Evolutionary conservation across 805 yeast genomes (phyloP).

Genomic region (Phaffomyces antillensis): DNA sequence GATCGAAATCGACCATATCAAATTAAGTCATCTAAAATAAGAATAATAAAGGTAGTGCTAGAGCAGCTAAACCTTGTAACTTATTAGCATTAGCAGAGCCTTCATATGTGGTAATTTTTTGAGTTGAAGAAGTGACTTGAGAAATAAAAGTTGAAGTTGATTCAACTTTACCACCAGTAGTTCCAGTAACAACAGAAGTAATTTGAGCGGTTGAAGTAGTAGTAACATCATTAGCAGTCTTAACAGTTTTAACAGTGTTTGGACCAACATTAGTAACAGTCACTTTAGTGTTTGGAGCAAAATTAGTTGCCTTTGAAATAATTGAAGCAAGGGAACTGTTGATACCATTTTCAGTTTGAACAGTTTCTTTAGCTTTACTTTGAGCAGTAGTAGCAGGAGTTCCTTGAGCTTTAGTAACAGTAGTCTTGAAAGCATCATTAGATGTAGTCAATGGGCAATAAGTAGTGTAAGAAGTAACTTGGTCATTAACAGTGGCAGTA

Average conservation of each 20-base stretch:
- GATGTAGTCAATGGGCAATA: conserved; percentile 2
- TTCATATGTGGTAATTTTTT: conserved; percentile 11
- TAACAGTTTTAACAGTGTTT: too few relatives aligned
- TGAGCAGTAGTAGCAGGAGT: neutral
- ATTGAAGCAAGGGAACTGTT: neutral
- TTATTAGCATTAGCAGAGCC: conserved; percentile 33
- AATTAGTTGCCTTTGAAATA: neutral
- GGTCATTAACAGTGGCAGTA: neutral
- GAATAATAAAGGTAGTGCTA: neutral
- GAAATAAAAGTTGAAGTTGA: too few relatives aligned
- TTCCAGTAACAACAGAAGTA: neutral
- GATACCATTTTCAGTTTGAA: neutral
- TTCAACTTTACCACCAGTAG: too few relatives aligned
- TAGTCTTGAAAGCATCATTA: neutral
- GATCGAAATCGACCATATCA: neutral
- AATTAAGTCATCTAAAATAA: neutral
- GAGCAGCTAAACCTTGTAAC: neutral
- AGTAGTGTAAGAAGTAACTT: conserved; percentile 2
- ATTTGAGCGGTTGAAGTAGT: neutral
- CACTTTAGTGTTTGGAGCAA: neutral
- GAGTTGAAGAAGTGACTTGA: too few relatives aligned
- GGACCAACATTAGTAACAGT: neutral
- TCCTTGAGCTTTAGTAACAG: conserved; percentile 20
- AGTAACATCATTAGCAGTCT: neutral
- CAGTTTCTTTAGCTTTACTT: neutral